A percentile compares a stretch with the other conserved stretches of the same genome.
Conservation (phyloP, 768 basidiomycete species). For the Suillus americanus region DNA sequence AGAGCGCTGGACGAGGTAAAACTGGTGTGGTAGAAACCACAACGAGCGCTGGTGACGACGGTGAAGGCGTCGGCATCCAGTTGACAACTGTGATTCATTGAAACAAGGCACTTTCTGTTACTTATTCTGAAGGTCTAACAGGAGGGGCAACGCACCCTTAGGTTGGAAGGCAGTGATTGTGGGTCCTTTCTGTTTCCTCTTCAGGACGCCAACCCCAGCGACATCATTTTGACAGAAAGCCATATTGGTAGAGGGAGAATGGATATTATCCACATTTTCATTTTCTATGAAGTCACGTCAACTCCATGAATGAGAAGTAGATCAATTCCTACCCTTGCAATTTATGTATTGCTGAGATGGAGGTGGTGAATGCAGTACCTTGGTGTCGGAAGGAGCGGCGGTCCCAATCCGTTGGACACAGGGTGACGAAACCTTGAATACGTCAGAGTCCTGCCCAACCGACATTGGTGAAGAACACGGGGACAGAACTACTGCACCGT, state of each 20-base stretch:
- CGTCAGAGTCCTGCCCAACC: neutral
- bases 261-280: neutral
- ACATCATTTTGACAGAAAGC: neutral
- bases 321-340: neutral
- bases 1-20: neutral
- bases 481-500: neutral
- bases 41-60: neutral
- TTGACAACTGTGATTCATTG: neutral
- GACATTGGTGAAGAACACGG: neutral
- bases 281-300: neutral
- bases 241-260: neutral
- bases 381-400: neutral
- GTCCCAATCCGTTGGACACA: neutral
- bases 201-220: neutral
- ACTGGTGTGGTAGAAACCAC: neutral
- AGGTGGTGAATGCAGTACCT: neutral
- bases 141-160: neutral
- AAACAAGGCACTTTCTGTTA: neutral
- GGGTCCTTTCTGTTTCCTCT: neutral
- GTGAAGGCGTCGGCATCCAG: neutral
- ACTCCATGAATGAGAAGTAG: neutral
- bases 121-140: neutral
- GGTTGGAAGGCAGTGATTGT: neutral
- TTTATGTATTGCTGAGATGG: neutral
- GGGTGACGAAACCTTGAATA: neutral